Conservation (phyloP, 2,329 filamentous ascomycete genomes). For the Gliomastix tumulicola region DNA sequence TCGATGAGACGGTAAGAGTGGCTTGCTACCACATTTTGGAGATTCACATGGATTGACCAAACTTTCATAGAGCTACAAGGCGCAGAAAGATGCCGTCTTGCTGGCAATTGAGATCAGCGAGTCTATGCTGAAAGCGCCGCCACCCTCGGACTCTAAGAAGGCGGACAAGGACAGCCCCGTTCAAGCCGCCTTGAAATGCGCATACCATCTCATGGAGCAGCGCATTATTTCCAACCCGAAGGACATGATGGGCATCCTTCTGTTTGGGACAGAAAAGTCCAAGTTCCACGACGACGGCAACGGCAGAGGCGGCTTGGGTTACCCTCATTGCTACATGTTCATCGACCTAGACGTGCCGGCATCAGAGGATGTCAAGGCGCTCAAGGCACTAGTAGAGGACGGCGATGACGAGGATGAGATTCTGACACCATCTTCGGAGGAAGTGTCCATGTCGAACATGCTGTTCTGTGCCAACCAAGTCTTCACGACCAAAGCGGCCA, state of each 20-base stretch:
- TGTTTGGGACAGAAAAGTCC: conserved; percentile 84
- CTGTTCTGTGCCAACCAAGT: conserved; percentile 95
- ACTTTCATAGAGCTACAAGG: conserved; percentile 78
- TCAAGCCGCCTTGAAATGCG: conserved; percentile 83
- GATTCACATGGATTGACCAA: too few relatives aligned
- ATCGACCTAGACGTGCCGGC: conserved; percentile 82
- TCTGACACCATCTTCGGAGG: conserved; percentile 61
- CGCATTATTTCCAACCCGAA: conserved; percentile 94
- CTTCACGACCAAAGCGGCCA: conserved; percentile 89
- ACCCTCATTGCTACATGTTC: conserved; percentile 89
- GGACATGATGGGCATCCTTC: conserved; percentile 92
- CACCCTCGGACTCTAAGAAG: conserved; percentile 62
- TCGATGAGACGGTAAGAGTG: conserved; percentile 54
- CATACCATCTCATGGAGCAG: conserved; percentile 93
- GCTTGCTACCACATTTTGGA: conserved; percentile 3
- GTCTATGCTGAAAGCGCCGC: conserved; percentile 72
- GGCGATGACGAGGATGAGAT: conserved; percentile 65
- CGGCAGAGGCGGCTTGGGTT: conserved; percentile 54
- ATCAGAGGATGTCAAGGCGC: conserved; percentile 74
- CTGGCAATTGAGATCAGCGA: conserved; percentile 89
- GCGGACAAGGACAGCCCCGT: conserved; percentile 71
- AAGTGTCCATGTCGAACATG: conserved; percentile 77
- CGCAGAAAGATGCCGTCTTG: conserved; percentile 94
- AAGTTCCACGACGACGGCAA: conserved; percentile 66
- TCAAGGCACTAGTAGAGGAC: conserved; percentile 72